Base-by-base conservation (phyloP, 495 filamentous ascomycete genomes). In the Penicillium subrubescens region DNA sequence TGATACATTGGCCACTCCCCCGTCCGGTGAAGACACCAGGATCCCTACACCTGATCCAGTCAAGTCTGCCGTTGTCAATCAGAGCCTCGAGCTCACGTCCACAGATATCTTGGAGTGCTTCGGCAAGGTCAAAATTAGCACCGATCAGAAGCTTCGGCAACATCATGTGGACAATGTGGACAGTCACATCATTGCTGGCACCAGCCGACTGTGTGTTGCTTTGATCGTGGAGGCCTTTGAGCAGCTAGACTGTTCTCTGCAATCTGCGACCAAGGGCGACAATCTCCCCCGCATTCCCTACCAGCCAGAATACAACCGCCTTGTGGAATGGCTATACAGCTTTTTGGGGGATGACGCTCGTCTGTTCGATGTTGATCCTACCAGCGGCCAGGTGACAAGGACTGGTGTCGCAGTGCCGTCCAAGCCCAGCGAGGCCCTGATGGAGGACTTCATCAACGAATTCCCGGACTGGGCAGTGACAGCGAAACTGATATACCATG, bases 151-250 rank as follows among this genome's bases (percentile, higher is more conserved):
- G 19, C 39, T 59, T 25, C 23, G 27, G 15, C n/a, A 46, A 15
- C 37, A 29, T 14, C 12, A 46, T 12, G 37, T 59, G 15, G 57
- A 44, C 39, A 59, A 41, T 44, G 29, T 29, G 6, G 39, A 59
- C 31, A 15, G 25, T 25, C 33, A 27, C 12, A 29, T 59, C 15
- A 59, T 46, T 23, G 37, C 35, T 8, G 27, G 35, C n/a, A 44
- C 57, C 7, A 59, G 37, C 10, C 39, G 41, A 37, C 70, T 85
- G 0, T 81, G 77, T 44, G 57, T 80, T 1, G 72, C 75, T 2
- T 65, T 80, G 25, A 73, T 71, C 8, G 53, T 81, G 8, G 79
- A 86, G 48, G 78, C 82, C 14, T 83, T 84, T 41, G 75, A 84
- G 33, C 17, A 76, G 23, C 59, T 84, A 1, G 82, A 80, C 8